Base-by-base conservation (phyloP, 1,284 basidiomycete genomes). In the Sporisorium scitamineum region DNA sequence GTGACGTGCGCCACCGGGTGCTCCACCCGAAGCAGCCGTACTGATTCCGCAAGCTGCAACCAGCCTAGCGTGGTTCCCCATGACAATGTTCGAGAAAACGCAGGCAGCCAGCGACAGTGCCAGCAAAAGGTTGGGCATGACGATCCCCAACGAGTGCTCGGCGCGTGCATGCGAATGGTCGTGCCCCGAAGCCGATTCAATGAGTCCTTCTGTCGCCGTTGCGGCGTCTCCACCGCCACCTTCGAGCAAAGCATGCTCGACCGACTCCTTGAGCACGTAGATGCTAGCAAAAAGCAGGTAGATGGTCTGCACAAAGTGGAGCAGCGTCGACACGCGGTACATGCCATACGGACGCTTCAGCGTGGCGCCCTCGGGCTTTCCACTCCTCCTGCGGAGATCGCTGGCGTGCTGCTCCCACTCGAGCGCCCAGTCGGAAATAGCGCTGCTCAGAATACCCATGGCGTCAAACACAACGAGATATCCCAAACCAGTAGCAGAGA, bases 391-490 rank as follows among this genome's bases (percentile, higher is more conserved):
- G 7, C 64, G 61, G 2, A 64, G 61, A 50, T 76, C 68, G 54
- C 55, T 66, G 3, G 67, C 63, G 48, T 76, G 73, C 50, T 71
- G 64, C 45, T 72, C 69, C 69, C 66, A 71, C 29, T 69, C 70
- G 20, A 59, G 42, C 16, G 70, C 63, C 70, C 70, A 77, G 27
- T 77, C 75, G 20, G 70, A 57, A 4, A 73, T 50, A 13, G 76
- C 59, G 52, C 66, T 72, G 61, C 67, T 73, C 4, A 82, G 44
- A 14, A 82, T 69, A 20, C 83, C 82, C 56, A 85, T 71, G 3
- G 94, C 90, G 84, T 99, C 96, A 82, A 98, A 99, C 0, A 98
- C 94, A 31, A 97, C 90, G 89, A 97, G 92, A 84, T 98, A 99
- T 0, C 96, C 96, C 16, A 98, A 86, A 0, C 94, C 96, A 0